Conservation (phyloP, 805 yeast species). For the Lachancea mirantina region DNA sequence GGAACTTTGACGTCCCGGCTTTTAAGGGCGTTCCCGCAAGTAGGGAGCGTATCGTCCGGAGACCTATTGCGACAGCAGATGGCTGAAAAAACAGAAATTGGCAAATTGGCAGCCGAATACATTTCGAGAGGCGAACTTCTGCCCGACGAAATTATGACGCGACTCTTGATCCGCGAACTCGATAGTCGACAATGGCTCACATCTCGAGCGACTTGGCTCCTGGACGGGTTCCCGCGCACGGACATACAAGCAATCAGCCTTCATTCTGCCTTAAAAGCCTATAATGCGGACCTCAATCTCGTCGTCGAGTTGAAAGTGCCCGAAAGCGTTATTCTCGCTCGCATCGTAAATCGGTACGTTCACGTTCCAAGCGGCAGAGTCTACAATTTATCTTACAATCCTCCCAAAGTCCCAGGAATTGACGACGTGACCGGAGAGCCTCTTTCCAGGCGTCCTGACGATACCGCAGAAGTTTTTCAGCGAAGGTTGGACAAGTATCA, state of each 20-base stretch:
- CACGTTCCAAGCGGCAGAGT: slow-evolving; percentile 81
- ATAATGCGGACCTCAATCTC: slow-evolving; percentile 47
- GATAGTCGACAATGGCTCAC: slow-evolving; percentile 19
- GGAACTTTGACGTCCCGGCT: slow-evolving; percentile 79
- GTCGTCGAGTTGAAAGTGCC: slow-evolving; percentile 89
- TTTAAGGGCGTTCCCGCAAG: slow-evolving; percentile 42
- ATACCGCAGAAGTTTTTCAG: slow-evolving; percentile 65
- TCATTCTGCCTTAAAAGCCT: slow-evolving; percentile 35
- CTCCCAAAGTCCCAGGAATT: slow-evolving; percentile 72
- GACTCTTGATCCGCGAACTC: slow-evolving; percentile 48
- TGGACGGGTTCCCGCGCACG: slow-evolving; percentile 93
- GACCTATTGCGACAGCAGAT: slow-evolving; percentile 72
- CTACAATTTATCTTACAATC: slow-evolving; percentile 79
- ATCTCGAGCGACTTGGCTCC: slow-evolving; percentile 50
- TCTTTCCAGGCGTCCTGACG: slow-evolving; percentile 72
- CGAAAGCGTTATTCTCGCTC: slow-evolving; percentile 66
- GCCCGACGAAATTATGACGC: slow-evolving; percentile 65
- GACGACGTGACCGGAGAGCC: slow-evolving; percentile 92
- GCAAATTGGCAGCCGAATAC: slow-evolving; percentile 46
- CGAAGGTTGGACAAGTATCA: slow-evolving; percentile 60
- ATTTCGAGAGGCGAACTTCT: slow-evolving; percentile 61
- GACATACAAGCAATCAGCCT: slow-evolving; percentile 59
- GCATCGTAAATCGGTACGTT: slow-evolving; percentile 82
- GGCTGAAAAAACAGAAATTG: slow-evolving; percentile 44
- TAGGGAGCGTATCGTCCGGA: slow-evolving; percentile 72